Base-by-base conservation (phyloP, 169 alveolate species). In the Cryptosporidium felis region DNA sequence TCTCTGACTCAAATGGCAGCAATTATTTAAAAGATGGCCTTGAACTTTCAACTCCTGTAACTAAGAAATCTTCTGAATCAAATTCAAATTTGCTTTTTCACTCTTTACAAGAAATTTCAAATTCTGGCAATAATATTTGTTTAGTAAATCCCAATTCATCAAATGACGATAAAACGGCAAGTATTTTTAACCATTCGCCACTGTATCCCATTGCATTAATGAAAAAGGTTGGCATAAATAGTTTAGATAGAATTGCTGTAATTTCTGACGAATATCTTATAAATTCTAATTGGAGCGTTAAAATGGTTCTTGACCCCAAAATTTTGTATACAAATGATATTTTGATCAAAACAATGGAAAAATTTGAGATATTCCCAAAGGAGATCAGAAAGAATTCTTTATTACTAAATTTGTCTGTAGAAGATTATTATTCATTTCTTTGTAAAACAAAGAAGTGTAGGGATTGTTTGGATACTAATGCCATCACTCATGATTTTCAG, bases 291-390 rank as follows among this genome's bases (percentile, higher is more conserved):
- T 74, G 85, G 85, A 53, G 30, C 2, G 12, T 74, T 49, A 32
- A 36, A 40, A 49, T 38, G 59, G 61, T 74, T 21, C 65, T 74
- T 21, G 85, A 74, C 18, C 85, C 85, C 18, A 74, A 53, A 36
- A 16, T 18, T 12, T 12, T 56, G 28, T 74, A 40, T 74, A 14
- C 4, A 2, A 42, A 66, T 47, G 49, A 34, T 16, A 10, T n/a
- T 26, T n/a, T n/a, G n/a, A n/a, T n/a, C n/a, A n/a, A n/a, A n/a
- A n/a, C n/a, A n/a, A n/a, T n/a, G n/a, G n/a, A n/a, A n/a, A n/a
- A n/a, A n/a, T n/a, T n/a, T n/a, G n/a, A n/a, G n/a, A n/a, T n/a
- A n/a, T n/a, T n/a, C n/a, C n/a, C n/a, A n/a, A n/a, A n/a, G n/a
- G n/a, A n/a, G n/a, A n/a, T n/a, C n/a, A n/a, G n/a, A n/a, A n/a